Conservation (phyloP, 805 yeast species). For the Cyberlindnera lachancei region DNA sequence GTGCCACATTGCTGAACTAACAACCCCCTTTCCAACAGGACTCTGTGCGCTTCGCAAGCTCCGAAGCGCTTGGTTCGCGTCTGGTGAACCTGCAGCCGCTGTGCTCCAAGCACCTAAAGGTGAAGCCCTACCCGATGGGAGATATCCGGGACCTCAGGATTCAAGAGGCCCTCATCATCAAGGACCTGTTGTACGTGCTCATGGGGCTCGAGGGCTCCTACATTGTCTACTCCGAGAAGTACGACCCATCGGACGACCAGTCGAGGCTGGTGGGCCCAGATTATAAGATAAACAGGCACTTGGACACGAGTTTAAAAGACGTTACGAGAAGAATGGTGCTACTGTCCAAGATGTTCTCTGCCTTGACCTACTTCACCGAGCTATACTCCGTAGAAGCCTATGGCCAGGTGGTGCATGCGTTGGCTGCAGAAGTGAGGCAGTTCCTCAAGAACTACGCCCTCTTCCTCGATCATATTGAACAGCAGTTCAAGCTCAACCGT, state of each 20-base stretch:
- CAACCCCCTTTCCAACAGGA: too few species aligned
- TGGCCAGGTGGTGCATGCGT: conserved; percentile 70
- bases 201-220: conserved; percentile 73
- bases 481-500: conserved; percentile 39
- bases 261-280: conserved; percentile 62
- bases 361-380: conserved; percentile 54
- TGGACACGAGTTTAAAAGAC: conserved; percentile 70
- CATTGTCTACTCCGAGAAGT: conserved; percentile 58
- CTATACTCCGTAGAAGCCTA: conserved; percentile 43
- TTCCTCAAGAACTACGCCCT: conserved; percentile 31
- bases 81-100: conserved; percentile 29
- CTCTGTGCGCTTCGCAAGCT: too few species aligned
- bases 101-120: conserved; percentile 24
- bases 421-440: conserved; percentile 53
- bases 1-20: too few species aligned
- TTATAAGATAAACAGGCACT: conserved; percentile 58
- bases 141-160: conserved; percentile 39
- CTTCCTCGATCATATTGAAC: conserved; percentile 40
- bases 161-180: conserved; percentile 68
- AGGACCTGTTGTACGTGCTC: conserved; percentile 63
- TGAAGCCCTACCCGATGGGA: conserved; percentile 38
- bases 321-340: conserved; percentile 53
- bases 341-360: conserved; percentile 56
- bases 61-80: too few species aligned
- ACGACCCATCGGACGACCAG: conserved; percentile 36